Conservation (phyloP, 768 basidiomycete genomes). For the Russula ochroleuca region DNA sequence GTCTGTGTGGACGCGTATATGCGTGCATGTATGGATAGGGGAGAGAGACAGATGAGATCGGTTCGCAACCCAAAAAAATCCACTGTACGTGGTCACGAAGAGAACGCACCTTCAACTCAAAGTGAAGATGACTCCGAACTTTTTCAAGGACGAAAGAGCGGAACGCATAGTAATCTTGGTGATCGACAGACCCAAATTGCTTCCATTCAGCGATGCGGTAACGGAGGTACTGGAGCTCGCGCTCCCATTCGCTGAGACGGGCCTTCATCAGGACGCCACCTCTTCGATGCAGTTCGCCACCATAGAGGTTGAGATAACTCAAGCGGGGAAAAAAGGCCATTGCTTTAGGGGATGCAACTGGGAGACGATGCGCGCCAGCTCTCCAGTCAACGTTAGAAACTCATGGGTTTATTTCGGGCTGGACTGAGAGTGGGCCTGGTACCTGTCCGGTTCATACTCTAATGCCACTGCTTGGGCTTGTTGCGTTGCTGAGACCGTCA, state of each 20-base stretch:
- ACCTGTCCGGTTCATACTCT: neutral
- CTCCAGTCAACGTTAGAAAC: neutral
- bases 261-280: conserved; percentile 22
- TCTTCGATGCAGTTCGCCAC: conserved; percentile 24
- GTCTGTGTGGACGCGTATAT: conserved; percentile 19
- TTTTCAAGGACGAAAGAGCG: conserved; percentile 23
- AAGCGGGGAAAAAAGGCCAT: conserved; percentile 18
- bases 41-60: neutral
- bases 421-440: conserved; percentile 9
- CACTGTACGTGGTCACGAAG: neutral
- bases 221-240: conserved; percentile 27
- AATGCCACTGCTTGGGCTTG: neutral
- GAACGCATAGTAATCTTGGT: conserved; percentile 23
- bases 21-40: neutral
- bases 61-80: neutral
- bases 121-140: conserved; percentile 19
- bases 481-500: neutral
- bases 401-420: conserved; percentile 8
- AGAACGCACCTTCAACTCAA: conserved; percentile 26
- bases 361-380: neutral
- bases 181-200: conserved; percentile 19
- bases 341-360: neutral
- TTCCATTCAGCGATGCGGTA: conserved; percentile 28
- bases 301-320: conserved; percentile 13
- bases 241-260: conserved; percentile 27